Evolutionary conservation across 2,329 filamentous ascomycete species (phyloP).

Genomic region (Monosporascus cannonballus): DNA sequence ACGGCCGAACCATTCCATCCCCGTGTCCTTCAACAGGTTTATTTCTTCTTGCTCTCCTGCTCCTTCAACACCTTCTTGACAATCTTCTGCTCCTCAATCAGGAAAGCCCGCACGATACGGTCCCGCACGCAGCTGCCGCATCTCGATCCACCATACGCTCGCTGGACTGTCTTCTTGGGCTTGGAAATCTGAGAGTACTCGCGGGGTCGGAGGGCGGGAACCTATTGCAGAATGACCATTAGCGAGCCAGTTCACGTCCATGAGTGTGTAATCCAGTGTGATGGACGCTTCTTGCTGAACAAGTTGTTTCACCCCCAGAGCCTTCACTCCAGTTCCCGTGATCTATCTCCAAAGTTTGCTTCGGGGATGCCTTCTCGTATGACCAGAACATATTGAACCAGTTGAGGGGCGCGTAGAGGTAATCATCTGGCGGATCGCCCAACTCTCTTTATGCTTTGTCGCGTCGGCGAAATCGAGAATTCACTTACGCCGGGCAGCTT

Average conservation of each 20-base stretch:
- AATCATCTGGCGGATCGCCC: too few relatives aligned
- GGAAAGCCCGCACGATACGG: conserved; percentile 94
- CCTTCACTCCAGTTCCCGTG: too few relatives aligned
- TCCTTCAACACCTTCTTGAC: conserved; percentile 99
- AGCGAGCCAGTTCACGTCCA: conserved; percentile 14
- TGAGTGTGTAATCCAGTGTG: too few relatives aligned
- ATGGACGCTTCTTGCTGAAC: too few relatives aligned
- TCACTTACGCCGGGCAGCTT: conserved; percentile 95
- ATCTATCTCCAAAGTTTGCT: too few relatives aligned
- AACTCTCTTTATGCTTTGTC: background rate
- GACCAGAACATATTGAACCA: too few relatives aligned
- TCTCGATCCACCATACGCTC: conserved; percentile 96
- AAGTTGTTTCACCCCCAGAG: too few relatives aligned
- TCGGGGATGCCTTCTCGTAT: too few relatives aligned
- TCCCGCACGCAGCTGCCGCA: conserved; percentile 99
- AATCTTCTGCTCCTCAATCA: conserved; percentile 99
- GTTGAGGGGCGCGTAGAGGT: too few relatives aligned
- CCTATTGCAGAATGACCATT: conserved; percentile 41
- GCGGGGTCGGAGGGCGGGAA: conserved; percentile 95
- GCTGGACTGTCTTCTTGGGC: conserved; percentile 99
- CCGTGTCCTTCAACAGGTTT: conserved; percentile 36
- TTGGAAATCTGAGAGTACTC: conserved; percentile 96
- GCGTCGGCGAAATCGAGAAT: conserved; percentile 9
- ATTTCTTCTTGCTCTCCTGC: conserved; percentile 77
- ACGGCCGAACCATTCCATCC: conserved; percentile 27